Base-by-base conservation (phyloP, 352 stramenopile species). In the Globisporangium viniferum region DNA sequence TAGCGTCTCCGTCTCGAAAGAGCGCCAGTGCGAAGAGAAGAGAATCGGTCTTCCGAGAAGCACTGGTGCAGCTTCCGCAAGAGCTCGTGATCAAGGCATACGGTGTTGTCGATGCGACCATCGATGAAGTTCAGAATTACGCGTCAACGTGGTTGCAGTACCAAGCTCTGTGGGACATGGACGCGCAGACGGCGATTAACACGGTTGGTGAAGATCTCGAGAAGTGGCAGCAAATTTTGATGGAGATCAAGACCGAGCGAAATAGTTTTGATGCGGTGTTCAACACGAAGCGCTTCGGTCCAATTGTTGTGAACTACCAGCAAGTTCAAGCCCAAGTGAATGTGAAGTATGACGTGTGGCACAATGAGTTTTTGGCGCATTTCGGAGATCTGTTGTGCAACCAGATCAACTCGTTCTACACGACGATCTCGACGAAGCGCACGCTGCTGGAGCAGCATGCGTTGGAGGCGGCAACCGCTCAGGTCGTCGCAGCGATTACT, bases 261-360 rank as follows among this genome's bases (percentile, higher is more conserved):
- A 93, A 91, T 62, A 92, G 90, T n/a, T 97, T 99, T 59, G 97
- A 99, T 75, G 92, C 89, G 5, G 72, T 92, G 59, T 78, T 96
- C 71, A 82, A 90, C 80, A 88, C 90, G n/a, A 95, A 95, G 64
- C 69, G 74, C 14, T 99, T 97, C 78, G 97, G 73, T 69, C 97
- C 72, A 10, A 86, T 98, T 65, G 71, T 88, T 5, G 82, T 98
- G 20, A 96, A 98, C 74, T 97, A 97, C 64, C 86, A 97, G 72
- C 88, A 97, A 78, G 89, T 98, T 14, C 92, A 98, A 72, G 88
- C 92, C 3, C 85, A 97, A 72, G 89, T 97, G 54, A 99, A 99
- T 69, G 84, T 99, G 46, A 99, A 99, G 76, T 99, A 99, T 79
- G 98, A 99, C 75, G 97, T 97, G 3, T 99, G 97, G 97, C 97